Evolutionary conservation across 2,329 filamentous ascomycete species (phyloP), one percentile per base, ranked within the genome.

Genomic region (Cercospora beticola): DNA sequence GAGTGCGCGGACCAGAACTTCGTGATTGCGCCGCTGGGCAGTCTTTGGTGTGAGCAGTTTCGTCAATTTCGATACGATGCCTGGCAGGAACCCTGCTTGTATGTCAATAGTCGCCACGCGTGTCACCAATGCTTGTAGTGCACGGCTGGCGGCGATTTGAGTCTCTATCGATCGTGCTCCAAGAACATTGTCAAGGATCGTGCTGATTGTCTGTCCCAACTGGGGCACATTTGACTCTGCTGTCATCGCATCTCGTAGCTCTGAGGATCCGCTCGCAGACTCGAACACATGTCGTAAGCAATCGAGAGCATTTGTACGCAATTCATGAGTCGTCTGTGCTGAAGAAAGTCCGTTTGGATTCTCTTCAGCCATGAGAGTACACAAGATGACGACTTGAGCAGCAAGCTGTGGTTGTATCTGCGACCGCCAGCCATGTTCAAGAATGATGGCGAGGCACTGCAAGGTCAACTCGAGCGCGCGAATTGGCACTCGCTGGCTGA

Each of bases 21-120:
- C 87, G 72, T 85, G 89, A 59, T 86, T 84, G 36, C 87, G 83
- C 60, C 87, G 84, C 72, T 86, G 85, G 49, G 86, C 83, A n/a
- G 85, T 87, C 0, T 89, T 91, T 0, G 88, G 88, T 4, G 91
- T 90, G 62, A 97, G 81, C 0, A 93, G 82, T 75, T 90, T 94
- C 2, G 91, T 89, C 26, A 99, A 82, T 0, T 89, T 88, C 3
- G 95, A 98, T 0, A 97, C 87, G 0, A 92, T 92, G 9, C 94
- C 93, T 0, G 96, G 95, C 52, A 98, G 84, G 75, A 99, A 95
- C 70, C 88, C 94, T 9, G 93, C 92, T 66, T 97, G 83, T 2
- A 92, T 88, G n/a, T 91, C 86, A 58, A 86, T 86, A 74, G 95
- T 90, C 63, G 86, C 88, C 54, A 97, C 84, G 23, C 88, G 87